These are phyloP conservation scores for Posidonia australis DNA, from an alignment of 106 monocot species.

Conservation along the genomic window DNA sequence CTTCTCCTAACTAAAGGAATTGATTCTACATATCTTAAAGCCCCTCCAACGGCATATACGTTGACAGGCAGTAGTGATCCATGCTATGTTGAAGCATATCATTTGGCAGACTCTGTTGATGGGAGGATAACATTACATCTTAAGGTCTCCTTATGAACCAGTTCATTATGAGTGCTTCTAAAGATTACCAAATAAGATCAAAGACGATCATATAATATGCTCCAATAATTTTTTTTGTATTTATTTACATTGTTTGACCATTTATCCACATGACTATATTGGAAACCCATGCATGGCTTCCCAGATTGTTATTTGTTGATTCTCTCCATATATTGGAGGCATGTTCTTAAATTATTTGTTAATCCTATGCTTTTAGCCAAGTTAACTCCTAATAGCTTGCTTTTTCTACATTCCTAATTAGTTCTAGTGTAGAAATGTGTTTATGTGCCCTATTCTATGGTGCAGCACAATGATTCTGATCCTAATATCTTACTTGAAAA, in stretches of 20 bases:
- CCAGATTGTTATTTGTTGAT: neutral
- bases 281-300: neutral
- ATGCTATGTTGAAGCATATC: slow-evolving; percentile 94
- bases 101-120: slow-evolving; percentile 87
- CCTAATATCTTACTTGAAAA: neutral
- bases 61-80: slow-evolving; percentile 93
- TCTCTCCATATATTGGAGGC: neutral
- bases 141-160: slow-evolving; percentile 38
- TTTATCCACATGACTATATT: neutral
- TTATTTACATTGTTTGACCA: neutral
- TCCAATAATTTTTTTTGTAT: neutral
- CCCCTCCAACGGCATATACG: slow-evolving; percentile 59
- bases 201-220: no score
- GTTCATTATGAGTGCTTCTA: neutral
- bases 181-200: neutral
- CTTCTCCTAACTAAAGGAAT: slow-evolving; percentile 72
- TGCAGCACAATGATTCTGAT: neutral
- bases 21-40: slow-evolving; percentile 61
- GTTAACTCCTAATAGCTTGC: neutral
- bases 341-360: neutral
- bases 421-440: neutral
- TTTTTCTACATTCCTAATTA: neutral
- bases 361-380: neutral
- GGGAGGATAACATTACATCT: slow-evolving; percentile 89
- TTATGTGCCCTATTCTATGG: neutral